Evolutionary conservation across 2,329 filamentous ascomycete genomes (phyloP), one percentile per base, ranked within the genome.

Genomic region (Colletotrichum siamense): DNA sequence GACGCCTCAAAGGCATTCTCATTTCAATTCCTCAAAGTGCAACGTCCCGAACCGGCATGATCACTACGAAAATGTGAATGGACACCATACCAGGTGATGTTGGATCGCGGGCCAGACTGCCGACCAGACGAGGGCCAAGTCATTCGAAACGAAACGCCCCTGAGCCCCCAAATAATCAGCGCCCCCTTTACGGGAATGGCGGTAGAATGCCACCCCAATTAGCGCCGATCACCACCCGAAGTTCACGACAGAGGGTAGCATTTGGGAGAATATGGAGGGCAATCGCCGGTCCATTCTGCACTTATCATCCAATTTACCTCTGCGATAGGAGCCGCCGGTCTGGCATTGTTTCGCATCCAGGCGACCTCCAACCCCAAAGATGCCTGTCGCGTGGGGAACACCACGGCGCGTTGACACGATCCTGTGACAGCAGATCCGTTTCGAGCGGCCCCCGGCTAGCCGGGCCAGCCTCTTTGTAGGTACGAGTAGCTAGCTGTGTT

Each of bases 391-490:
- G 61, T 64, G 69, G 69, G 61, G 61, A 52, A 62, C 36, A 28
- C 69, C 39, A 71, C 59, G 30, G 55, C 13, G 68, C 57, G 68
- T 72, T 75, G 73, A 75, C 63, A 76, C 70, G 64, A 73, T 65
- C 70, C 70, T 76, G 73, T 73, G 70, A 73, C 73, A 30, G 64
- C 73, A 76, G 26, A 76, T 73, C 57, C 22, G 73, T 76, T 76
- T 76, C 70, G 73, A 73, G 55, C 66, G 24, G 36, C 32, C 32
- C 28, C 18, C 16, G 36, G n/a, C 55, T 28, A 28, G 66, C 59
- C 28, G 30, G 30, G 12, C 30, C 28, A 62, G 57, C n/a, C n/a
- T 65, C 26, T n/a, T 32, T 28, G 59, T 62, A 32, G 59, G 59
- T 12, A 44, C 36, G 36, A 39, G 1, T 18, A 39, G 39, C 18